Conservation (phyloP, 139 green algal species). For the Picochlorum sp. region DNA sequence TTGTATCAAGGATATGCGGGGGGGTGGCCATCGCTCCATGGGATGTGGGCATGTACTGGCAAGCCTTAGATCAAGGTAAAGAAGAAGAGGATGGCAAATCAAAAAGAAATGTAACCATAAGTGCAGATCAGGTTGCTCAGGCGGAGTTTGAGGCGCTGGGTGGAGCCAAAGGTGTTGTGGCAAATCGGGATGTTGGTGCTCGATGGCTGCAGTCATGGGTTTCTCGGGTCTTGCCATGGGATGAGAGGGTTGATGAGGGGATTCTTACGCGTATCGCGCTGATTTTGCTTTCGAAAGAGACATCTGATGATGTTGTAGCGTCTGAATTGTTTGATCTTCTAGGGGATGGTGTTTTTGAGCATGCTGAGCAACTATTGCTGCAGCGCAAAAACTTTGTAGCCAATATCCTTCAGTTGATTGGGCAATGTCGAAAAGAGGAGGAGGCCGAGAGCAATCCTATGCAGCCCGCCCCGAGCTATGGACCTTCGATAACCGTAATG, state of each 20-base stretch:
- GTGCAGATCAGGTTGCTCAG: conserved; percentile 5
- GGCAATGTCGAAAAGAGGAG: conserved; percentile 12
- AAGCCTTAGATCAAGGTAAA: no score
- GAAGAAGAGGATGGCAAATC: no score
- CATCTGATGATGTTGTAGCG: conserved; percentile 38
- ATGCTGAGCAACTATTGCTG: conserved; percentile 32
- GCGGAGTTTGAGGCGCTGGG: conserved; percentile 18
- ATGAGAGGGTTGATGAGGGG: conserved; percentile 9
- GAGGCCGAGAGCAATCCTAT: conserved; percentile 4
- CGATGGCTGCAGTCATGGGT: background rate
- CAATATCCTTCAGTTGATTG: conserved; percentile 19
- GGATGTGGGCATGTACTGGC: no score
- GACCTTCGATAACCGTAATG: conserved; percentile 31
- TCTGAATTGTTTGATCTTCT: conserved; percentile 75
- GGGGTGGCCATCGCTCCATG: no score
- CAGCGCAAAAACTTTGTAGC: conserved; percentile 10
- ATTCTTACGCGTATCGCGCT: conserved; percentile 11
- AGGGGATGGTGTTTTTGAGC: conserved; percentile 61
- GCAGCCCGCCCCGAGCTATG: conserved; percentile 15
- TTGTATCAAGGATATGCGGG: no score
- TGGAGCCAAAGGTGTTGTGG: conserved; percentile 1
- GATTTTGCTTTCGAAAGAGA: conserved; percentile 3
- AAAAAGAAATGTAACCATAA: no score
- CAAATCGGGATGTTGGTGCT: background rate
- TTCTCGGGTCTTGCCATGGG: background rate